A percentile compares a stretch with the other conserved stretches of the same genome.
phyloP scores from a whole-genome alignment of 805 yeast genomes.

The Pichia cabralensis region DNA sequence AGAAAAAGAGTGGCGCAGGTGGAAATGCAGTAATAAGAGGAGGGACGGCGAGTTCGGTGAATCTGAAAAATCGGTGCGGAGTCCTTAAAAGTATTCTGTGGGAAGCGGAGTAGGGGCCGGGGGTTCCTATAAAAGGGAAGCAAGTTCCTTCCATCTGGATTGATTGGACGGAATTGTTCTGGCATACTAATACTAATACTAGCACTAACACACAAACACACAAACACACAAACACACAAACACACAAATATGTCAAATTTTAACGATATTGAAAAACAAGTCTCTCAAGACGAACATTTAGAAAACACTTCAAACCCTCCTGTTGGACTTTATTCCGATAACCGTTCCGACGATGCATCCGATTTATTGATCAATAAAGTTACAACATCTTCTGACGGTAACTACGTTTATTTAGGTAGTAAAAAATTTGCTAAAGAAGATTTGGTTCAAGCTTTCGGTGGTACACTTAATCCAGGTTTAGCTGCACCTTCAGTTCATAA shows the following conservation, averaged over 20 bases:
- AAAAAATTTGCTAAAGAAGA: constrained; percentile 57
- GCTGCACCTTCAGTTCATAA: constrained; percentile 47
- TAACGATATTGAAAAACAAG: constrained; percentile 15
- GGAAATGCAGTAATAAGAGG: too few species aligned
- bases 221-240: background rate
- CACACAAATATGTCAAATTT: constrained; percentile 4
- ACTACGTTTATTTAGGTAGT: constrained; percentile 61
- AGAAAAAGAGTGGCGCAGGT: background rate
- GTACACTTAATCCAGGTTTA: constrained; percentile 67
- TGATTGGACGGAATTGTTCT: too few species aligned
- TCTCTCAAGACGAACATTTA: constrained; percentile 12
- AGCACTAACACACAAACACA: background rate
- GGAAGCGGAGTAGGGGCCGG: too few species aligned
- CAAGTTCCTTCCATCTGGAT: too few species aligned
- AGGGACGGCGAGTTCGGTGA: too few species aligned
- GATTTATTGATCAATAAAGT: constrained; percentile 14
- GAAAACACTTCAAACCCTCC: constrained; percentile 15
- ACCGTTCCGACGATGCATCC: constrained; percentile 3
- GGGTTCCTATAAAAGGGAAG: too few species aligned
- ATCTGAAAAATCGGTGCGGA: too few species aligned
- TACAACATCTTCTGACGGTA: constrained; percentile 47
- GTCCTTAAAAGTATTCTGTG: too few species aligned
- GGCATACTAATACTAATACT: too few species aligned
- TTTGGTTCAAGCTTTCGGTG: constrained; percentile 64
- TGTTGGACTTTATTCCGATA: constrained; percentile 14